Evolutionary conservation across 306 rosid genomes (phyloP).

Genomic region (Dalbergia oliveri): DNA sequence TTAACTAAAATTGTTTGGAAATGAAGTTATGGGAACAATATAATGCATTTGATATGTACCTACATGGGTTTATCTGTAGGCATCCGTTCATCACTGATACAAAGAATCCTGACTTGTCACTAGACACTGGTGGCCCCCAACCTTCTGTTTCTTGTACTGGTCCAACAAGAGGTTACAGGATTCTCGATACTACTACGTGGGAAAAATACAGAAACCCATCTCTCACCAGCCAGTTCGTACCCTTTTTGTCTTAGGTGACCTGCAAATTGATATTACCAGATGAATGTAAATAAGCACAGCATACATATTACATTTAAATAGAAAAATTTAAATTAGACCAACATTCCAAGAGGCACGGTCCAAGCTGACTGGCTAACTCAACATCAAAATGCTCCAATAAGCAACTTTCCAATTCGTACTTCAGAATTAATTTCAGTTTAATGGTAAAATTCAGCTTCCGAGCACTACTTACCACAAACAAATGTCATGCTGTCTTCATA

Average conservation of each 20-base stretch:
- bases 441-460: constrained; percentile 16
- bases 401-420: constrained; percentile 15
- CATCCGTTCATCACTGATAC: constrained; percentile 22
- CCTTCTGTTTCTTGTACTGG: constrained; percentile 8
- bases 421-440: constrained; percentile 42
- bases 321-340: constrained; percentile 19
- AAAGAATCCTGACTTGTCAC: neutral
- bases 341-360: constrained; percentile 1
- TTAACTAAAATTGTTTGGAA: constrained; percentile 17
- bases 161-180: constrained; percentile 22
- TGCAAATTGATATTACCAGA: constrained; percentile 33
- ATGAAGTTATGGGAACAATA: constrained; percentile 7
- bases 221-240: neutral
- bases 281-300: constrained; percentile 4
- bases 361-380: neutral
- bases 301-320: constrained; percentile 12
- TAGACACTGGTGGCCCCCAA: neutral
- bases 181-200: constrained; percentile 28
- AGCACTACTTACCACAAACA: constrained; percentile 16
- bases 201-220: constrained; percentile 29
- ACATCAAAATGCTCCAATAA: constrained; percentile 34
- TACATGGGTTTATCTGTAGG: constrained; percentile 34
- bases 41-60: constrained; percentile 22
- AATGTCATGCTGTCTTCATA: neutral
- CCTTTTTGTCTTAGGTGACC: constrained; percentile 42